A percentile compares a stretch with the other conserved stretches of the same genome.
Evolutionary conservation across 129 eudicot genomes (phyloP).

Genomic region (Centrapalus pauciflorus): DNA sequence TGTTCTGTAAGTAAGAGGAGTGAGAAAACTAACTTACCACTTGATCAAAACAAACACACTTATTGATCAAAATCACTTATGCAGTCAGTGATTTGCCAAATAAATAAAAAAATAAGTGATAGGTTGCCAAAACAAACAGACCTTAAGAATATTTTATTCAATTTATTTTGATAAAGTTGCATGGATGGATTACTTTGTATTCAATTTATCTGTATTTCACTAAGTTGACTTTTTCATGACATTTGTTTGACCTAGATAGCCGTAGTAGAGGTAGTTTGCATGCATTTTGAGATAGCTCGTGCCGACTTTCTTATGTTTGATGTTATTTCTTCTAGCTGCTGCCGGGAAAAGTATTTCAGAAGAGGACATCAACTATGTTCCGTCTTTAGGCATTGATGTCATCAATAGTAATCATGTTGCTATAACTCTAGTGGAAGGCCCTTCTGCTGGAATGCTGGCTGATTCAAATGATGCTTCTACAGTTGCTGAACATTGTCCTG

Average conservation of each 20-base stretch:
- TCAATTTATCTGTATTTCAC: neutral
- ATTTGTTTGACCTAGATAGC: neutral
- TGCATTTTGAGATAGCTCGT: constrained; percentile 7
- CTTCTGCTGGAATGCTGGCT: neutral
- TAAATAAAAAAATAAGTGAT: too few relatives aligned
- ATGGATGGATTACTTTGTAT: neutral
- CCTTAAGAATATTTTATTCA: neutral
- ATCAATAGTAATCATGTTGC: constrained; percentile 20
- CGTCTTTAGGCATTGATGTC: constrained; percentile 24
- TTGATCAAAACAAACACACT: too few relatives aligned
- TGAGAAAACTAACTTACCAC: too few relatives aligned
- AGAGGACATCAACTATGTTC: constrained; percentile 21
- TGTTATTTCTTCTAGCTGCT: constrained; percentile 33
- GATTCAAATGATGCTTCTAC: constrained; percentile 15
- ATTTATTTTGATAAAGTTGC: neutral
- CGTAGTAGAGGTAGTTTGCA: neutral
- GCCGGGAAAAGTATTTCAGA: constrained; percentile 27
- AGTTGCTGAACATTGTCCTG: constrained; percentile 14
- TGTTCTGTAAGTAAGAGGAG: too few relatives aligned
- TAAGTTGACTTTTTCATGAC: constrained; percentile 6
- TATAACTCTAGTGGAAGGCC: constrained; percentile 19
- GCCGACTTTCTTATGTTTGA: neutral
- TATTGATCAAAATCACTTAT: too few relatives aligned
- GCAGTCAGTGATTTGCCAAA: too few relatives aligned
- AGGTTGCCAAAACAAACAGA: too few relatives aligned